phyloP scores from a whole-genome alignment of 83 land plant genomes.

The Isoetes engelmannii region DNA sequence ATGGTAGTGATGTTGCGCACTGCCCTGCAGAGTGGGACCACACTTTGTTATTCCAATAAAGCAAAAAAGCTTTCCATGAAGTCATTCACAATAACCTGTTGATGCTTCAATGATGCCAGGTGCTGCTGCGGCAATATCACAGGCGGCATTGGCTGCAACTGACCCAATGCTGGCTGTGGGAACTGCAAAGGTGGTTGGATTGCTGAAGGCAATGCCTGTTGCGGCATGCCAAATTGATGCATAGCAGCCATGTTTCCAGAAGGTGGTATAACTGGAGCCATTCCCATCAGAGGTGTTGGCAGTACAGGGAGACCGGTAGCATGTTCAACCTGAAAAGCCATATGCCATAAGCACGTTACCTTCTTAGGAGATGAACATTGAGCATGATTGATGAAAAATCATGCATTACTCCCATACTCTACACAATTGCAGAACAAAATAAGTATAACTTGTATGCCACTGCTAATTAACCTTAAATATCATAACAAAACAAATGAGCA shows the following conservation, averaged over 20 bases:
- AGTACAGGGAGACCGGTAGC: constrained; percentile 29
- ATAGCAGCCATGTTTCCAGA: constrained; percentile 21
- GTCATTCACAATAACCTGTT: constrained; percentile 21
- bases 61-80: background rate
- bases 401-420: background rate
- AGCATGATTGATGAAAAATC: constrained; percentile 7
- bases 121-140: constrained; percentile 19
- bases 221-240: constrained; percentile 24
- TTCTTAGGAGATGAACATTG: constrained; percentile 7
- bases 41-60: background rate
- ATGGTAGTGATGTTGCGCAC: background rate
- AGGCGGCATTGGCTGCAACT: constrained; percentile 17
- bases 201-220: constrained; percentile 20
- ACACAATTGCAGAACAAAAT: too few relatives aligned
- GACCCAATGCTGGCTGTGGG: constrained; percentile 5
- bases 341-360: constrained; percentile 12
- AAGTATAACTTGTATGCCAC: too few relatives aligned
- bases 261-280: constrained; percentile 23
- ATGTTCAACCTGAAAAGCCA: constrained; percentile 24
- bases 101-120: constrained; percentile 19
- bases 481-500: too few relatives aligned
- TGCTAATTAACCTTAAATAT: too few relatives aligned
- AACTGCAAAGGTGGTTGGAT: constrained; percentile 9
- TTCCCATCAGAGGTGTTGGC: constrained; percentile 19
- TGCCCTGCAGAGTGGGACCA: background rate